phyloP scores from a whole-genome alignment of 2,329 filamentous ascomycete genomes.

The Epichloe typhina region DNA sequence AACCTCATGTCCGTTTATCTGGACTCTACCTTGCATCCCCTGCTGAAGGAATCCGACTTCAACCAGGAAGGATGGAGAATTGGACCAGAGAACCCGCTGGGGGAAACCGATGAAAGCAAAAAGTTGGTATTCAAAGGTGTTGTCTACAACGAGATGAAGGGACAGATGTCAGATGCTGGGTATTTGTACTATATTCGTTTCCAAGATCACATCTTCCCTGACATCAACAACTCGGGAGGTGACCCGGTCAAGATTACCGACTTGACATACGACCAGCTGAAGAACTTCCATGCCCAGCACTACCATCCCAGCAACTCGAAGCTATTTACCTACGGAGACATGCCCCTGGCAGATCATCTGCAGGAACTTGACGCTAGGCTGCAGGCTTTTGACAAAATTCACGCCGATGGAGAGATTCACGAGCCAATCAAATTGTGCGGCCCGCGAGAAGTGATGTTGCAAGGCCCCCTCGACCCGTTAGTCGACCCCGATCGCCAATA shows the following conservation, averaged over 20 bases:
- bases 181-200: constrained; percentile 95
- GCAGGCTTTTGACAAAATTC: constrained; percentile 56
- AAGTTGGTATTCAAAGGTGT: constrained; percentile 90
- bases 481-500: constrained; percentile 76
- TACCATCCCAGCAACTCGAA: constrained; percentile 98
- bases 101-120: constrained; percentile 46
- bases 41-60: constrained; percentile 85
- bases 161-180: constrained; percentile 92
- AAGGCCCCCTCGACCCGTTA: constrained; percentile 76
- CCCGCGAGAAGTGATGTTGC: constrained; percentile 54
- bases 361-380: constrained; percentile 66
- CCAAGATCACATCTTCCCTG: constrained; percentile 86
- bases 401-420: constrained; percentile 61
- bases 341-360: constrained; percentile 72
- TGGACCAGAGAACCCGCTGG: constrained; percentile 74
- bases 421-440: constrained; percentile 60
- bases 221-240: constrained; percentile 91
- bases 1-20: constrained; percentile 96
- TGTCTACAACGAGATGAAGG: constrained; percentile 99
- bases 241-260: constrained; percentile 95
- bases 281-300: constrained; percentile 78
- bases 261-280: constrained; percentile 79
- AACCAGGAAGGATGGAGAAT: constrained; percentile 95
- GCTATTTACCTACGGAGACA: constrained; percentile 87
- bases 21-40: constrained; percentile 80